A percentile compares a stretch with the other conserved stretches of the same genome.
phyloP scores from a whole-genome alignment of 2,329 filamentous ascomycete genomes.

The Fusarium oxysporum region DNA sequence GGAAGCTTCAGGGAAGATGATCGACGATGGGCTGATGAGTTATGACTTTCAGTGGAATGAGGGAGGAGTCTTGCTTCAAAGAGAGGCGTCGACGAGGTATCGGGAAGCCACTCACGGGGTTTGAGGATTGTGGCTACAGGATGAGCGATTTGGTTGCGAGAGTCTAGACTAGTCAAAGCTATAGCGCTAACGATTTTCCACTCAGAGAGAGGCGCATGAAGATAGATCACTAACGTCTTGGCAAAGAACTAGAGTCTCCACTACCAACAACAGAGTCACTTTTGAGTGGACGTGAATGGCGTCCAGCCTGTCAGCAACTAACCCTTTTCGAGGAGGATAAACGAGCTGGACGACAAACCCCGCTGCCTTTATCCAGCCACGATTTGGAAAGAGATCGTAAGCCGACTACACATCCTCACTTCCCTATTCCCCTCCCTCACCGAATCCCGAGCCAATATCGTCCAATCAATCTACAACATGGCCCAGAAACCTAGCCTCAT shows the following conservation, averaged over 20 bases:
- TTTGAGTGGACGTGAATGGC: not conserved
- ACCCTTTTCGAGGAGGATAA: conserved; percentile 32
- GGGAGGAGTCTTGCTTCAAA: not conserved
- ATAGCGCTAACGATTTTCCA: not conserved
- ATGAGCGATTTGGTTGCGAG: not conserved
- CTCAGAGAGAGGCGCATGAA: too few relatives aligned
- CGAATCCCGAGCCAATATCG: too few relatives aligned
- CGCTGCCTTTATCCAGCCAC: not conserved
- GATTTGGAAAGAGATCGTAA: not conserved
- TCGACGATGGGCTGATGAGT: not conserved
- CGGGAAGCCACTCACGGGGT: not conserved
- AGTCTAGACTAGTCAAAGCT: fast-evolving
- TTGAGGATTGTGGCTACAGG: not conserved
- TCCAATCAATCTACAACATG: conserved; percentile 21
- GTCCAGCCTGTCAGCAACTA: conserved; percentile 23
- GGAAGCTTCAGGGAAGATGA: not conserved
- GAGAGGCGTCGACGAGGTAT: not conserved
- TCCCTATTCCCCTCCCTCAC: not conserved
- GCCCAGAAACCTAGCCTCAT: conserved; percentile 51
- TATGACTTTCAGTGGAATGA: not conserved
- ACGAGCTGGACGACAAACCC: conserved; percentile 30
- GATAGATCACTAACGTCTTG: not conserved
- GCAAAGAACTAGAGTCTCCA: not conserved
- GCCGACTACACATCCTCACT: not conserved
- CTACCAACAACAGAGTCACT: not conserved